These are phyloP conservation scores for Blastobotrys terrestris DNA, from an alignment of 805 yeast genomes.

Conservation along the genomic window DNA sequence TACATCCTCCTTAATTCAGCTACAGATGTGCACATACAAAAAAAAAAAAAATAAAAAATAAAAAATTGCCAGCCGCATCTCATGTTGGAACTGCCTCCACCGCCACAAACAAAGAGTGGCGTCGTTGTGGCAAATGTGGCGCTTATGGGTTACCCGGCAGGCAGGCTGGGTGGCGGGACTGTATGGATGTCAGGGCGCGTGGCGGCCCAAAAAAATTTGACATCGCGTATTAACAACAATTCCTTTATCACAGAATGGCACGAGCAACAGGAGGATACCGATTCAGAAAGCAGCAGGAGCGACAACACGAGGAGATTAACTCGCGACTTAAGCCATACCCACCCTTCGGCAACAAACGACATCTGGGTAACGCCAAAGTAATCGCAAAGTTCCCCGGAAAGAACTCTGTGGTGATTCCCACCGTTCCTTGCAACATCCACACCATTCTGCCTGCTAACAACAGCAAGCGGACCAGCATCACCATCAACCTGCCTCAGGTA, in stretches of 20 bases:
- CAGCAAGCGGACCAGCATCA: background rate
- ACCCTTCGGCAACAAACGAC: conserved; percentile 8
- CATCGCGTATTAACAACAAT: background rate
- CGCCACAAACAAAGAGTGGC: background rate
- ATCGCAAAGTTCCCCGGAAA: conserved; percentile 6
- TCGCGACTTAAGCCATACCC: conserved; percentile 1
- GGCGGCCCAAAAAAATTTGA: background rate
- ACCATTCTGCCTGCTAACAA: conserved; percentile 5
- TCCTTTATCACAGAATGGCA: background rate
- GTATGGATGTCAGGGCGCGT: background rate
- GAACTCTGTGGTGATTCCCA: background rate
- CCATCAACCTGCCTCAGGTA: background rate
- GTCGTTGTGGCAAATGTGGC: too few relatives aligned
- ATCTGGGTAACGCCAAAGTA: conserved; percentile 3
- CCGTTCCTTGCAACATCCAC: conserved; percentile 7
- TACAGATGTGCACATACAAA: too few relatives aligned
- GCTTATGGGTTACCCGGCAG: background rate
- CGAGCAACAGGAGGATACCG: background rate
- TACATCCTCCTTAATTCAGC: too few relatives aligned
- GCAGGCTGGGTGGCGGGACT: background rate
- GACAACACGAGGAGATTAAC: background rate
- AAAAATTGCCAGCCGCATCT: too few relatives aligned
- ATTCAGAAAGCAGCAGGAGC: background rate
- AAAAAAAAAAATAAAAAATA: too few relatives aligned
- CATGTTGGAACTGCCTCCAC: background rate